phyloP scores from a whole-genome alignment of 2,329 filamentous ascomycete genomes.

The Trichoderma sp. region DNA sequence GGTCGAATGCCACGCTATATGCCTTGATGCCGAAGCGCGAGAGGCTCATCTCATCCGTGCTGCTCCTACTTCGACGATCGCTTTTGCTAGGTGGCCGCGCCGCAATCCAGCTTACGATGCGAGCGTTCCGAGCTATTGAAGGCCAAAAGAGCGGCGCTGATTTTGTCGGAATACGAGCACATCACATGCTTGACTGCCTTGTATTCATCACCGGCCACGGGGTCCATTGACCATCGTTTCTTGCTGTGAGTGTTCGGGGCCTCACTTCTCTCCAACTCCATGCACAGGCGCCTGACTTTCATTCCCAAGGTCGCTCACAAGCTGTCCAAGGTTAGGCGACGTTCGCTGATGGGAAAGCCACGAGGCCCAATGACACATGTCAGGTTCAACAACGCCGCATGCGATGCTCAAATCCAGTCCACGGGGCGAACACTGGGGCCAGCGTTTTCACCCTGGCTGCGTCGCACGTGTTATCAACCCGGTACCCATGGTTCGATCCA shows the following conservation, averaged over 20 bases:
- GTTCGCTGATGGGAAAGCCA: background rate
- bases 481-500: background rate
- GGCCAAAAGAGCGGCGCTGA: no score
- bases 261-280: background rate
- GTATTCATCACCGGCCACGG: no score
- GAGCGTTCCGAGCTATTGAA: no score
- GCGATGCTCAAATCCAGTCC: background rate
- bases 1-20: conserved; percentile 4
- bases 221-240: no score
- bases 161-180: no score
- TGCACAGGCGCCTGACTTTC: background rate
- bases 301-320: background rate
- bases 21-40: conserved; percentile 8
- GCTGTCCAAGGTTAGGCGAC: background rate
- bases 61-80: no score
- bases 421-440: background rate
- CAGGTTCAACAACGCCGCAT: background rate
- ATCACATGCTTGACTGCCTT: no score
- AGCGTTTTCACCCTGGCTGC: background rate
- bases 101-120: background rate
- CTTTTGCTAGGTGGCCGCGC: background rate
- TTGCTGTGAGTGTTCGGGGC: no score
- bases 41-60: conserved; percentile 8
- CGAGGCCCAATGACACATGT: background rate
- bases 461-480: background rate